Evolutionary conservation across 1,284 basidiomycete species (phyloP), one percentile per base, ranked within the genome.

Genomic region (Singerocomus inundabilis): DNA sequence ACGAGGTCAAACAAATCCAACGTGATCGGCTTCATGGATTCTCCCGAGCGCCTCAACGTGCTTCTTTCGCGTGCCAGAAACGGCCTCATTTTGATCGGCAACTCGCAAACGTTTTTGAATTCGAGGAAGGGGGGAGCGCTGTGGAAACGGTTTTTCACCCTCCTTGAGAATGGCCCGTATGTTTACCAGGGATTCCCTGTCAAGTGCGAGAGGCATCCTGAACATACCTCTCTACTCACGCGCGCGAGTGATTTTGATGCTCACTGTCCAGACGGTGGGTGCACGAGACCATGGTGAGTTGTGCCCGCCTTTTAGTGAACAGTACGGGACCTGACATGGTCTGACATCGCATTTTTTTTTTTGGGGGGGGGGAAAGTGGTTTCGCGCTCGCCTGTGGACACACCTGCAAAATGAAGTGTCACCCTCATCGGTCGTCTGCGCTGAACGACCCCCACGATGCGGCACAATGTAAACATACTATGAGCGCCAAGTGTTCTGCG

Each of bases 11-110:
- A 85, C 53, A 7, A 68, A 0, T 52, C 64, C 1, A 65, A 74
- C 47, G 72, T 79, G 43, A 85, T 86, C 31, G 83, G 84, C 0
- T 86, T 86, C 66, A 84, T 86, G 82, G 74, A 63, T 34, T 73
- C 83, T 4, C 78, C 80, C 0, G 81, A 86, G 59, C 77, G 84
- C 5, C 64, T 85, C 28, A 86, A 82, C 49, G 84, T 85, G 8
- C 69, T 86, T 2, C 72, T 85, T 12, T 85, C 84, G 0, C 76
- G 84, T 6, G 80, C 83, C 10, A 74, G 82, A 3, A 66, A 84
- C 58, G 79, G 73, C 0, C 64, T 84, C 4, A 79, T 85, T 45
- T 72, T 86, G 61, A 74, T 86, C n/a, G 84, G 84, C 3, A 84
- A 85, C 54, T 64, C 74, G 0, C 57, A 74, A 1, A 86, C 84